Base-by-base conservation (phyloP, 2,329 filamentous ascomycete species). In the Microdochium bolleyi region DNA sequence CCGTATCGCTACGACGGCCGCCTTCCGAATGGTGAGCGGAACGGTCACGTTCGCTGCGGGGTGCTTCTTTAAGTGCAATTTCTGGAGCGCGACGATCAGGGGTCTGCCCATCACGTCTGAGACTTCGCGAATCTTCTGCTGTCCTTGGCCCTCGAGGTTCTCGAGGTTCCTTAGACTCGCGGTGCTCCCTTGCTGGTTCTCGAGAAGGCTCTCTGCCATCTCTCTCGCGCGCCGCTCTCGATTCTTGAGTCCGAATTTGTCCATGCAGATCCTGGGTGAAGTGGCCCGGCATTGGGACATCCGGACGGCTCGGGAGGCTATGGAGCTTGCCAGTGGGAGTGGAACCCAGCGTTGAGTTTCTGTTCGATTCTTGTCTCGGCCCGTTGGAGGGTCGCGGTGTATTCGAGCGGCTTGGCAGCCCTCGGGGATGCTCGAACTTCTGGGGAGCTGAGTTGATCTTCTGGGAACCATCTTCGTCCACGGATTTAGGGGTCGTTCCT, bases 241-340 rank as follows among this genome's bases (percentile, higher is more conserved):
- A 27, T 2, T 67, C 65, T 51, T 61, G 56, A 32, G 67, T 62
- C 52, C 67, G 57, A 53, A 60, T 21, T 53, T 65, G 67, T 76
- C 71, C 48, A 16, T 30, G 3, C 9, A 19, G 21, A 50, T 77
- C 76, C 24, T 74, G 69, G 10, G 68, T 67, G 52, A 72, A 73
- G 55, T 75, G 73, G 2, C 72, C 71, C 1, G 75, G 74, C 48
- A 79, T 74, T 8, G 79, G 79, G 11, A 81, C 73, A 56, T 85
- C 80, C 16, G 82, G 82, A 52, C 81, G 74, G 52, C 69, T 82
- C 1, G 83, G 83, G 7, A 86, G 67, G 16, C 66, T 66, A 56
- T 73, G 73, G 25, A 68, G 60, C 49, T 49, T 59, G 9, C 52
- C 56, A 49, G 56, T 55, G 51, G 61, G 54, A 34, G 57, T 57